Conservation (phyloP, 345 rosid genomes). For the Salix viminalis region DNA sequence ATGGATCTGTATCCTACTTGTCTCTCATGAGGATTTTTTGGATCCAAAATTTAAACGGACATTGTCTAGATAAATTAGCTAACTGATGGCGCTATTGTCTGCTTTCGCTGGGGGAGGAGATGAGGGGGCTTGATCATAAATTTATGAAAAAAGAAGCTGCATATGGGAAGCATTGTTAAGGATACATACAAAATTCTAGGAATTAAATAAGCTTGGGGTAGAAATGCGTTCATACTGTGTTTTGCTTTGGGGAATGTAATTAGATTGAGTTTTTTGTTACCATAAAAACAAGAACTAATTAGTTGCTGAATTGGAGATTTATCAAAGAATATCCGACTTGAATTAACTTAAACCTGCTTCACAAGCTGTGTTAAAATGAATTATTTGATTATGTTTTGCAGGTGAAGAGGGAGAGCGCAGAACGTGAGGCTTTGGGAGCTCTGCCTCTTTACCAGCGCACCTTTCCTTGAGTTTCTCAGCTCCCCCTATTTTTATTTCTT, state of each 20-base stretch:
- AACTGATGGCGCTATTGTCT: neutral
- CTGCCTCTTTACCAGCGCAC: constrained; percentile 87
- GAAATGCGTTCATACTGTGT: neutral
- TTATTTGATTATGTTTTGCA: constrained; percentile 23
- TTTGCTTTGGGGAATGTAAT: neutral
- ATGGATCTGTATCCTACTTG: neutral
- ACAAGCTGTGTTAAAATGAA: neutral
- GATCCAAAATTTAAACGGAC: neutral
- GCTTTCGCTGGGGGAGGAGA: neutral
- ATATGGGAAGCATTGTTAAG: neutral
- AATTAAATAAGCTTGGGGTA: neutral
- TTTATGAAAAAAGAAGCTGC: neutral
- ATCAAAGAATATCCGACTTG: neutral
- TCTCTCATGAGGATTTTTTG: neutral
- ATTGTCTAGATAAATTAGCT: neutral
- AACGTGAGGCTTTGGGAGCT: constrained; percentile 91
- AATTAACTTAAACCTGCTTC: neutral
- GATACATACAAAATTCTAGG: neutral
- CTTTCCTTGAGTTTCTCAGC: constrained; percentile 46
- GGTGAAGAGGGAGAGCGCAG: constrained; percentile 82
- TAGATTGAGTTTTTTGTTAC: neutral
- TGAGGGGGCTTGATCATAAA: neutral
- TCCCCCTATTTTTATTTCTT: constrained; percentile 6
- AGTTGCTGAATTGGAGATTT: neutral
- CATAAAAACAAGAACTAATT: neutral